Evolutionary conservation across 805 yeast species (phyloP), one percentile per base, ranked within the genome.

Genomic region (Saccharomycopsis sp.): DNA sequence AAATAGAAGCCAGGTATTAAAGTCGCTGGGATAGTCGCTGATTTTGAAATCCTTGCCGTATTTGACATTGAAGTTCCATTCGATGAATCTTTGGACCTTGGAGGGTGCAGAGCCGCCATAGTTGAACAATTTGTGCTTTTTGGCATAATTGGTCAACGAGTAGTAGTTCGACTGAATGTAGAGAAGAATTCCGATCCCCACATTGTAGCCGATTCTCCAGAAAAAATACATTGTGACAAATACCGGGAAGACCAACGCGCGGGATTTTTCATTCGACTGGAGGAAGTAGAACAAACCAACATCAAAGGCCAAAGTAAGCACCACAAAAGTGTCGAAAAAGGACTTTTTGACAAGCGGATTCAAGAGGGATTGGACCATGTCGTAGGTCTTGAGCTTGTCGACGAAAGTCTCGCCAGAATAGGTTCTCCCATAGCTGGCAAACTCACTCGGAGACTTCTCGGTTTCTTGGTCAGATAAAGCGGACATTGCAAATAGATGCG

Each of bases 1-100:
- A 71, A 85, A 89, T 14, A 89, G 67, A 41, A 89, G 75, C 96
- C 96, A 89, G 34, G 91, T 82, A 69, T 87, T 89, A 73, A 85
- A 85, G 68, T 88, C 96, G 54, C 80, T 73, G 1, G 96, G 96
- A 60, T 75, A 73, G 34, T 73, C 63, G 21, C 72, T 71, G 53
- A 75, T 68, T 21, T 71, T 66, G 37, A 69, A 67, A 40, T 65
- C 63, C 34, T 64, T 61, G 1, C 76, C 75, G 74, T 80, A 73
- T 63, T 79, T 79, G 34, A 79, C 70, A 24, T 67, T 67, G 57
- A 83, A 68, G 62, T 83, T 85, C 50, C 71, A 66, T 57, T 72
- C 70, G 48, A 77, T 67, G 40, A 85, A 66, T 41, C 65, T 69
- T 37, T 83, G 79, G 24, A 78, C 55, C 7, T 66, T 54, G 7